These are phyloP conservation scores for Viola odorata DNA, from an alignment of 345 rosid species.

Conservation along the genomic window DNA sequence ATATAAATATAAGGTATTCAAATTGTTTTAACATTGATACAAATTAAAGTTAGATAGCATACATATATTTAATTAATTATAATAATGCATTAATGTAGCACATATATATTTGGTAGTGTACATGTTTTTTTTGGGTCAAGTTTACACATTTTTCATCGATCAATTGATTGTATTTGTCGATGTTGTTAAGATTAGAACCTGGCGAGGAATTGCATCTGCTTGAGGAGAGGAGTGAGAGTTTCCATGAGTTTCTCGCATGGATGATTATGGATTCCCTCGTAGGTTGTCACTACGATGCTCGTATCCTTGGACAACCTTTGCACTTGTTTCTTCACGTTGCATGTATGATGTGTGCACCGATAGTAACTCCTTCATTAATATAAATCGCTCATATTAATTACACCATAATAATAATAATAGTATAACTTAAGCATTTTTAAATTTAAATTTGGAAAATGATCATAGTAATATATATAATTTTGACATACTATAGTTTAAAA, in stretches of 20 bases:
- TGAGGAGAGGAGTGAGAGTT: slow-evolving; percentile 81
- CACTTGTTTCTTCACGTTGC: slow-evolving; percentile 93
- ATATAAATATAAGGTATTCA: no score
- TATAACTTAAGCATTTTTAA: neutral
- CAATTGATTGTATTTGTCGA: no score
- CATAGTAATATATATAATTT: no score
- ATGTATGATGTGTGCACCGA: slow-evolving; percentile 89
- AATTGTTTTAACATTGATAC: no score
- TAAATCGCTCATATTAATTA: neutral
- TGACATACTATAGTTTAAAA: no score
- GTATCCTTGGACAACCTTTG: slow-evolving; percentile 77
- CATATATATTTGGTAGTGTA: no score
- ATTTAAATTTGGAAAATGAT: no score
- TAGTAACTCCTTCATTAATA: slow-evolving; percentile 61
- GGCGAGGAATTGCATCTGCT: slow-evolving; percentile 79
- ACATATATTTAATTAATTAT: no score
- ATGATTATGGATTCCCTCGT: slow-evolving; percentile 80
- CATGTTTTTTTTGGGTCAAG: no score
- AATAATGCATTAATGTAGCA: no score
- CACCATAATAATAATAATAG: slow-evolving; percentile 1
- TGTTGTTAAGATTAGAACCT: slow-evolving; percentile 29
- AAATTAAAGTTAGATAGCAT: no score
- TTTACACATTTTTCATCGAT: no score
- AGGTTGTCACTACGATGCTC: slow-evolving; percentile 72
- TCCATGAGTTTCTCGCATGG: slow-evolving; percentile 93